Percentiles rank a stretch among this genome's conserved stretches.
phyloP scores from a whole-genome alignment of 1,139 yeast species.

The Yamadazyma pseudoaaseri region DNA sequence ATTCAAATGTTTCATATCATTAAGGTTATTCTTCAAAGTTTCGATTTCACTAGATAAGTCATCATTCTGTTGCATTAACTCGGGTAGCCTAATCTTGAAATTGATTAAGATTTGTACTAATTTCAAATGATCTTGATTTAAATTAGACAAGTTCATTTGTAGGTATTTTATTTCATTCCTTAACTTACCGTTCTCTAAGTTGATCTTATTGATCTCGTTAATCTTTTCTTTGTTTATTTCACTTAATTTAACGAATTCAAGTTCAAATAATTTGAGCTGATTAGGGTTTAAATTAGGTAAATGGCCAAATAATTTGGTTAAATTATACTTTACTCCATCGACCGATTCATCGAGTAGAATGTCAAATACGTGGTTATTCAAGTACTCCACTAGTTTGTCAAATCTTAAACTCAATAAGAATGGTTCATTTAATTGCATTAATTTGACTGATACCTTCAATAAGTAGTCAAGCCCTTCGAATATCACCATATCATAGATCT shows the following conservation, averaged over 20 bases:
- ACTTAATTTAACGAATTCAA: slow-evolving; percentile 75
- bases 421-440: slow-evolving; percentile 66
- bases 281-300: slow-evolving; percentile 78
- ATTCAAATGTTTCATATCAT: slow-evolving; percentile 39
- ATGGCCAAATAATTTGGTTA: slow-evolving; percentile 75
- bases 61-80: slow-evolving; percentile 72
- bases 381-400: slow-evolving; percentile 70
- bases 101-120: slow-evolving; percentile 44
- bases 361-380: slow-evolving; percentile 78
- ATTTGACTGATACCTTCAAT: slow-evolving; percentile 74
- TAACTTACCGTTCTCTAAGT: slow-evolving; percentile 67
- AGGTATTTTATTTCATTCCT: slow-evolving; percentile 72
- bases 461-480: slow-evolving; percentile 88
- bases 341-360: slow-evolving; percentile 53
- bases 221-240: slow-evolving; percentile 65
- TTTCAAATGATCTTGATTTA: slow-evolving; percentile 72
- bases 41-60: slow-evolving; percentile 66
- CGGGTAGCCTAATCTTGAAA: slow-evolving; percentile 41
- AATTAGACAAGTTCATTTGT: slow-evolving; percentile 65
- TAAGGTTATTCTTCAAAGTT: slow-evolving; percentile 52
- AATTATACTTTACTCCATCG: slow-evolving; percentile 39
- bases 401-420: slow-evolving; percentile 61
- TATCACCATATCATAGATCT: slow-evolving; percentile 81
- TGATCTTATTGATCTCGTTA: slow-evolving; percentile 65
- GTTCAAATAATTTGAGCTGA: slow-evolving; percentile 63